These are phyloP conservation scores for Boletus rubropictus DNA, from an alignment of 768 basidiomycete species.

Conservation along the genomic window DNA sequence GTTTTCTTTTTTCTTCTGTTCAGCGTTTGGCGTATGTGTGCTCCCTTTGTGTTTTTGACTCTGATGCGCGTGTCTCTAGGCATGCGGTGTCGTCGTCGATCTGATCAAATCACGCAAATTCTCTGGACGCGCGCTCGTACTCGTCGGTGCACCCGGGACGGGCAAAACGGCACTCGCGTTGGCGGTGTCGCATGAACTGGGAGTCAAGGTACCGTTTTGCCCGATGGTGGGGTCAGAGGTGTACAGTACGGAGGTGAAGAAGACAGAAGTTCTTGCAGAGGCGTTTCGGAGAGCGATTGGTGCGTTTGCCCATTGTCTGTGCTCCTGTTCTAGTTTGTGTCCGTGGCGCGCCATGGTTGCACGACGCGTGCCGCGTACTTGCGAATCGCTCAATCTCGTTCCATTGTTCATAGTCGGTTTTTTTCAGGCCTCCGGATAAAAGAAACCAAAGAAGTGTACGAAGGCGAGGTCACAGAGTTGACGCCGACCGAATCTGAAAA, in stretches of 20 bases:
- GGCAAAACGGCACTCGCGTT: conserved; percentile 96
- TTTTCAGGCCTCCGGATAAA: conserved; percentile 84
- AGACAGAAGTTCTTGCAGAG: conserved; percentile 96
- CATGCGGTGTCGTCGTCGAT: conserved; percentile 85
- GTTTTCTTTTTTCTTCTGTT: conserved; percentile 1
- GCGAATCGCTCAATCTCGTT: background rate
- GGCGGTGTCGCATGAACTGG: conserved; percentile 93
- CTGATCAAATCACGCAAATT: conserved; percentile 89
- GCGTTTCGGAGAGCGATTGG: conserved; percentile 94
- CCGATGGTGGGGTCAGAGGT: conserved; percentile 99
- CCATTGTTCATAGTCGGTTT: background rate
- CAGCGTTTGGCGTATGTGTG: background rate
- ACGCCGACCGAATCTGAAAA: conserved; percentile 97
- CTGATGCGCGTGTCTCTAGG: conserved; percentile 39
- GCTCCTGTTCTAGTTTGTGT: background rate
- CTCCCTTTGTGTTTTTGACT: background rate
- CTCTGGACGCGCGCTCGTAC: conserved; percentile 84
- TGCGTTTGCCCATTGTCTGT: conserved; percentile 35
- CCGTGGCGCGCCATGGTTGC: too few relatives aligned
- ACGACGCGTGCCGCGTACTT: background rate
- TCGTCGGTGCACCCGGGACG: conserved; percentile 95
- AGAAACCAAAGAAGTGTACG: conserved; percentile 98
- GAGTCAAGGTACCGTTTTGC: conserved; percentile 93
- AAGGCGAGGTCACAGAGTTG: conserved; percentile 96
- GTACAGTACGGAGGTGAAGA: conserved; percentile 95